A percentile compares a stretch with the other conserved stretches of the same genome.
Conservation (phyloP, 1,284 basidiomycete species). For the Trichosporon sp. region DNA sequence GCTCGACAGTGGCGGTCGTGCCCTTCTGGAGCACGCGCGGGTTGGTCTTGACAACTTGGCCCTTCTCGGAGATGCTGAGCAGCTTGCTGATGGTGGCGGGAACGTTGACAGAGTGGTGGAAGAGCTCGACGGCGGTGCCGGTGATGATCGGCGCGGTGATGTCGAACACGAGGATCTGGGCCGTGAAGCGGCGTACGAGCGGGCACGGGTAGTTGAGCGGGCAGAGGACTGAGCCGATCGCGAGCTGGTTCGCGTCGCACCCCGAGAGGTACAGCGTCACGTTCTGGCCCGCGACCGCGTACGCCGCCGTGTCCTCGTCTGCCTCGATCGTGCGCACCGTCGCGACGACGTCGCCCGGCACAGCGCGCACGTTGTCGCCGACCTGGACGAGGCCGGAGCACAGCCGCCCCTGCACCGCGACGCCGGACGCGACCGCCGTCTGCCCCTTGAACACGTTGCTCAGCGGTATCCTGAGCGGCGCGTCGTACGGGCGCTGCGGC, state of each 20-base stretch:
- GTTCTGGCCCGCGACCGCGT: constrained; percentile 87
- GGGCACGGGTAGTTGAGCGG: constrained; percentile 65
- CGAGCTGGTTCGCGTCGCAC: constrained; percentile 81
- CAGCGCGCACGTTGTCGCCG: constrained; percentile 76
- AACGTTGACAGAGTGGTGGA: constrained; percentile 88
- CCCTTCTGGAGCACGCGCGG: constrained; percentile 83
- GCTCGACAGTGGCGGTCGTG: constrained; percentile 75
- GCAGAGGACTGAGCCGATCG: constrained; percentile 85
- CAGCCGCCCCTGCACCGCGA: constrained; percentile 79
- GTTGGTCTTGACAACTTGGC: constrained; percentile 67
- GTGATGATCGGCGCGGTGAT: constrained; percentile 81
- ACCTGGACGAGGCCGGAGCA: constrained; percentile 85
- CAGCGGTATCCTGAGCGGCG: constrained; percentile 79
- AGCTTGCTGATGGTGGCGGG: constrained; percentile 82
- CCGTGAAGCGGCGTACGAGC: constrained; percentile 70
- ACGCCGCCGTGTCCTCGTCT: constrained; percentile 72
- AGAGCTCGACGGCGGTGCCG: constrained; percentile 85
- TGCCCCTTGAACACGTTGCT: constrained; percentile 93
- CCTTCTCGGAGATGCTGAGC: constrained; percentile 72
- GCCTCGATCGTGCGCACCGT: constrained; percentile 76
- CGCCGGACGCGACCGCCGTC: constrained; percentile 63
- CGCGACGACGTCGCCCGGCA: constrained; percentile 88
- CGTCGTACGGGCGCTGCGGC: constrained; percentile 69
- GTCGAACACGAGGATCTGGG: constrained; percentile 91
- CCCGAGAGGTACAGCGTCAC: constrained; percentile 76